phyloP scores from a whole-genome alignment of 2,329 filamentous ascomycete species.

The Aspergillus fischeri region DNA sequence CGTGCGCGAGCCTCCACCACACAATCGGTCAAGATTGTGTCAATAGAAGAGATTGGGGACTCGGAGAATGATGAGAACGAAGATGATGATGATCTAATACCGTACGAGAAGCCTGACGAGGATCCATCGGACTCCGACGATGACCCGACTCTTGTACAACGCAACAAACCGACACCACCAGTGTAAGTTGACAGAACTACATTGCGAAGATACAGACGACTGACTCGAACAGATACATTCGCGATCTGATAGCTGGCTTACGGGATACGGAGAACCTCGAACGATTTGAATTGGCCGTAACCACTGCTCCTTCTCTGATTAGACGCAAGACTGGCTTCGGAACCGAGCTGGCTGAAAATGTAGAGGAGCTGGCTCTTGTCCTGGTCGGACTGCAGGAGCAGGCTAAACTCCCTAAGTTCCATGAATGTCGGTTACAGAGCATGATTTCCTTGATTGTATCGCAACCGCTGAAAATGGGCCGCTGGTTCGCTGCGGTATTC shows the following conservation, averaged over 20 bases:
- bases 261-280: constrained; percentile 81
- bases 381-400: constrained; percentile 81
- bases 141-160: constrained; percentile 78
- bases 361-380: constrained; percentile 71
- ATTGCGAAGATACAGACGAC: constrained; percentile 8
- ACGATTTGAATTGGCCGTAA: constrained; percentile 72
- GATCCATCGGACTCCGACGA: constrained; percentile 91
- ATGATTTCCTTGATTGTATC: constrained; percentile 78
- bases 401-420: constrained; percentile 74
- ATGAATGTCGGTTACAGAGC: constrained; percentile 69
- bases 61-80: constrained; percentile 46
- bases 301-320: constrained; percentile 73
- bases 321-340: constrained; percentile 85
- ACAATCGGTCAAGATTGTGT: constrained; percentile 42
- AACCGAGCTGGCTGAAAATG: constrained; percentile 79
- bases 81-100: constrained; percentile 63
- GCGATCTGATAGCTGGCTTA: constrained; percentile 74
- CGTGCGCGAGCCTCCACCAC: background rate
- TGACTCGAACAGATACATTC: constrained; percentile 59
- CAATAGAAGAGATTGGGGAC: constrained; percentile 62
- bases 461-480: constrained; percentile 71
- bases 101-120: constrained; percentile 81
- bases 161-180: constrained; percentile 77
- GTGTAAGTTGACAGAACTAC: constrained; percentile 49
- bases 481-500: constrained; percentile 78